Percentiles rank a stretch among this genome's conserved stretches.
These are phyloP conservation scores for Mycena vitilis DNA, from an alignment of 768 basidiomycete genomes.

Conservation along the genomic window DNA sequence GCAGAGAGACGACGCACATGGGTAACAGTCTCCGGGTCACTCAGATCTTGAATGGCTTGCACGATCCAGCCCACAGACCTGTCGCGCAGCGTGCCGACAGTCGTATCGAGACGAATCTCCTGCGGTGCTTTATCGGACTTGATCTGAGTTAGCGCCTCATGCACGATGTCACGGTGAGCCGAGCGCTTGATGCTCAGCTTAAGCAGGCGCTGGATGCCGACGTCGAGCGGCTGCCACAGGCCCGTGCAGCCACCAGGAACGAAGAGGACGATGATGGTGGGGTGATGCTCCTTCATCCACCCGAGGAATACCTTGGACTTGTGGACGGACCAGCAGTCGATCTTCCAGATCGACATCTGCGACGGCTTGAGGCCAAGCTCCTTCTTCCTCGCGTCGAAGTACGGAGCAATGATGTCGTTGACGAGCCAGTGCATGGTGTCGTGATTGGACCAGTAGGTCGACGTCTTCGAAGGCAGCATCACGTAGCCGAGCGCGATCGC, in stretches of 20 bases:
- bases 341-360: conserved; percentile 33
- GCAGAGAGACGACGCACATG: no score
- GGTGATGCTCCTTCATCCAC: conserved; percentile 42
- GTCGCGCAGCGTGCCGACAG: no score
- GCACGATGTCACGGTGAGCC: no score
- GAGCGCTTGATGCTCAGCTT: conserved; percentile 25
- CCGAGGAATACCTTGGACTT: conserved; percentile 40
- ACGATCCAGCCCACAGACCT: no score
- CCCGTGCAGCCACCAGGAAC: conserved; percentile 42
- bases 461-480: not conserved
- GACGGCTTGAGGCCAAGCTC: not conserved
- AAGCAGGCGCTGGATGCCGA: conserved; percentile 37
- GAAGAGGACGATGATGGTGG: conserved; percentile 38
- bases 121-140: no score
- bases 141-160: no score
- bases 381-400: conserved; percentile 3
- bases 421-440: conserved; percentile 35
- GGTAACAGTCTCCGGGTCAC: no score
- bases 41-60: not conserved
- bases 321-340: conserved; percentile 46
- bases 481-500: not conserved
- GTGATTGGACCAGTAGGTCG: conserved; percentile 30
- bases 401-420: conserved; percentile 37
- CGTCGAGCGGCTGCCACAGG: conserved; percentile 39
- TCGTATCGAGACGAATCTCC: no score